Evolutionary conservation across 2,329 filamentous ascomycete genomes (phyloP).

Genomic region (Claviceps sp.): DNA sequence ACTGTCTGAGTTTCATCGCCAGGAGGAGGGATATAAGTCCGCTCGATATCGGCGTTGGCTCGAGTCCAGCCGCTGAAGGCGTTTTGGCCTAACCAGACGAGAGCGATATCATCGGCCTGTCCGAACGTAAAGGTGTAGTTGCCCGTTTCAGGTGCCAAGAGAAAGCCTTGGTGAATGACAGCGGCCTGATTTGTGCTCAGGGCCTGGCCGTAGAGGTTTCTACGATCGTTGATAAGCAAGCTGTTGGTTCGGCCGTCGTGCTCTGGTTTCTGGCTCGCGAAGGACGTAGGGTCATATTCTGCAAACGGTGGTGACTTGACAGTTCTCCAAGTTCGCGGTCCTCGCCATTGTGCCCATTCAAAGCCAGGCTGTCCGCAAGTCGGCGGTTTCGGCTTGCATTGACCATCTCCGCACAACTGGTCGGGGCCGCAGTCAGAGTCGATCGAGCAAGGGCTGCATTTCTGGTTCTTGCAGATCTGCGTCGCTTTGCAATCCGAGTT

Average conservation of each 20-base stretch:
- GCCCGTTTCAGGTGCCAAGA: conserved; percentile 7
- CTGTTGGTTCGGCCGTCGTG: conserved; percentile 6
- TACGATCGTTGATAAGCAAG: conserved; percentile 3
- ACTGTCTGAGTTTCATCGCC: conserved; percentile 6
- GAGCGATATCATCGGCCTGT: conserved; percentile 7
- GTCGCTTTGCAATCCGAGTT: conserved; percentile 6
- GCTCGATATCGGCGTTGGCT: conserved; percentile 7
- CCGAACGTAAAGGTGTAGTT: conserved; percentile 7
- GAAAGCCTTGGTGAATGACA: conserved; percentile 8
- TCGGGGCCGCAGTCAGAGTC: conserved; percentile 3
- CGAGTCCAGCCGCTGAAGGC: conserved; percentile 6
- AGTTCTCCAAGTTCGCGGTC: conserved; percentile 4
- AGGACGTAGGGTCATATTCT: conserved; percentile 5
- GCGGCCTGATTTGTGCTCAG: conserved; percentile 3
- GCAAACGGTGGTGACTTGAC: conserved; percentile 8
- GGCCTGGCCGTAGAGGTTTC: conserved; percentile 4
- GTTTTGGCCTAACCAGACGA: conserved; percentile 6
- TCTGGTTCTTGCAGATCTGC: conserved; percentile 6
- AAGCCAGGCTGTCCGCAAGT: conserved; percentile 8
- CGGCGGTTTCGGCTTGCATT: conserved; percentile 6
- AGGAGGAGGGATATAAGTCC: conserved; percentile 8
- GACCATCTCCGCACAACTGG: conserved; percentile 4
- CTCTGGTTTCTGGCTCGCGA: conserved; percentile 4
- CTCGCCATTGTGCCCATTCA: conserved; percentile 8
- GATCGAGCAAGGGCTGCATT: conserved; percentile 5